Evolutionary conservation across 257 asterid species (phyloP).

Genomic region (Solanum stenotomum): DNA sequence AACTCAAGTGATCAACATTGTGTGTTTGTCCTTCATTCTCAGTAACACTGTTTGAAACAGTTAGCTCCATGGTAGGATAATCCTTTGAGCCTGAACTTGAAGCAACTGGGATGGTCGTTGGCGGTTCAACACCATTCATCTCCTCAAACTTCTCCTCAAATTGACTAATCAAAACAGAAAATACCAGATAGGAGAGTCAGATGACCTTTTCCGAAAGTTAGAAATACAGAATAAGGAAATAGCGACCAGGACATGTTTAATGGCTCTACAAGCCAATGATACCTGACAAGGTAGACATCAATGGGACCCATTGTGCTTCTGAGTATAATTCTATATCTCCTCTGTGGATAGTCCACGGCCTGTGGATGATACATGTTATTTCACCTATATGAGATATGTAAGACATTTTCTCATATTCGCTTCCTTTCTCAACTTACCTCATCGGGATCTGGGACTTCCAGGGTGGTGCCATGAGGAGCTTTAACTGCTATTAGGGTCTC

Average conservation of each 20-base stretch:
- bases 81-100: conserved; percentile 62
- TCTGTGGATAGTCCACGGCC: conserved; percentile 89
- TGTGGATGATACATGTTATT: conserved; percentile 13
- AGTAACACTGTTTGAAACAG: conserved; percentile 19
- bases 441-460: conserved; percentile 97
- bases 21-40: conserved; percentile 34
- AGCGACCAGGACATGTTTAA: background rate
- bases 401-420: conserved; percentile 2
- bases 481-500: conserved; percentile 82
- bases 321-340: conserved; percentile 91
- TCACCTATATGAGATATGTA: conserved; percentile 11
- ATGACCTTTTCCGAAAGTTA: background rate
- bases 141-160: conserved; percentile 91
- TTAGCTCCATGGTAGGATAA: conserved; percentile 26
- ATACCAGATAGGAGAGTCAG: background rate
- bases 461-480: conserved; percentile 98
- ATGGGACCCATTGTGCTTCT: conserved; percentile 97
- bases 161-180: conserved; percentile 37
- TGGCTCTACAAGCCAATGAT: background rate
- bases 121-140: conserved; percentile 47
- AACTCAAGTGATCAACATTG: conserved; percentile 27
- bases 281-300: conserved; percentile 97
- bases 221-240: background rate
- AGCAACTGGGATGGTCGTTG: conserved; percentile 40
- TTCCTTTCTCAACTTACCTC: conserved; percentile 44